Conservation (phyloP, 2,329 filamentous ascomycete genomes). For the Trichoderma citrinoviride region DNA sequence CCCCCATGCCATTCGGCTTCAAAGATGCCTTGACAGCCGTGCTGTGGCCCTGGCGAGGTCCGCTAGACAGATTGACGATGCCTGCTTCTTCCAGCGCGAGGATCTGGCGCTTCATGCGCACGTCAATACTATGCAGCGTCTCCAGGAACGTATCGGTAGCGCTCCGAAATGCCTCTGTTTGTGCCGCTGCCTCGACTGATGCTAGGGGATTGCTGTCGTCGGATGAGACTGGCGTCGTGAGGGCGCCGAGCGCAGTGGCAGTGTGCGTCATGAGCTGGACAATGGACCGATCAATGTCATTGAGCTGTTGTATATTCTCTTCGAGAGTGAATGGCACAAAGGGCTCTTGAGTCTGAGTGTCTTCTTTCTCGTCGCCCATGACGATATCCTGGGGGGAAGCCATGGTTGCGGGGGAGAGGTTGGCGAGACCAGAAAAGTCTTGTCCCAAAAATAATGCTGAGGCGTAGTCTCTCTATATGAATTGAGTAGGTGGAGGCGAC, state of each 20-base stretch:
- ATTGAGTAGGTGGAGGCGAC: not conserved
- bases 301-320: constrained; percentile 78
- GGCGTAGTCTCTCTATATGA: not conserved
- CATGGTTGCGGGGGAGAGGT: constrained; percentile 27
- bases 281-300: constrained; percentile 67
- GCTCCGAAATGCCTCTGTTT: constrained; percentile 56
- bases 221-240: constrained; percentile 38
- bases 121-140: constrained; percentile 70
- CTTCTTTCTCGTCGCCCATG: constrained; percentile 33
- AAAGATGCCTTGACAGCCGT: constrained; percentile 42
- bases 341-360: constrained; percentile 41
- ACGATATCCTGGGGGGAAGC: constrained; percentile 33
- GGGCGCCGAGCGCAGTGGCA: constrained; percentile 45
- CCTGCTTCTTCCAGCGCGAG: constrained; percentile 78
- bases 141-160: constrained; percentile 67
- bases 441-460: not conserved
- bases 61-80: constrained; percentile 57
- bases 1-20: constrained; percentile 54
- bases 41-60: constrained; percentile 34
- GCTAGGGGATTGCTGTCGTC: constrained; percentile 23
- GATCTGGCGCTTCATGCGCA: constrained; percentile 64
- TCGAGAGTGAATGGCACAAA: constrained; percentile 72
- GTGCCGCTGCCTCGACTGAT: constrained; percentile 45
- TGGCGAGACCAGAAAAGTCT: no score
- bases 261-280: constrained; percentile 45